These are phyloP conservation scores for Ceratocystiopsis minuta DNA, from an alignment of 2,329 filamentous ascomycete genomes.

Conservation along the genomic window DNA sequence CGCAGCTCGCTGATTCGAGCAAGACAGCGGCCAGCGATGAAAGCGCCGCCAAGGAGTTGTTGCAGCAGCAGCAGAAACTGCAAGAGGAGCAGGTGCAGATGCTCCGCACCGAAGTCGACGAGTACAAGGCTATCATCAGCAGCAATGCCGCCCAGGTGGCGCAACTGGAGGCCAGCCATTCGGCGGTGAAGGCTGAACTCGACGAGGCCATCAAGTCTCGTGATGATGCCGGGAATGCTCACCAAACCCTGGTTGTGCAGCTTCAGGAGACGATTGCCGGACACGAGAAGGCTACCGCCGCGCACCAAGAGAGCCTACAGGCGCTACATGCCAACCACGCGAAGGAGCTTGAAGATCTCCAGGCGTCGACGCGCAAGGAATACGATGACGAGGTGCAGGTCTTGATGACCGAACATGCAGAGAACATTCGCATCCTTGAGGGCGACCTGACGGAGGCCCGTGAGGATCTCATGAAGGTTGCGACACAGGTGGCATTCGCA, in stretches of 20 bases:
- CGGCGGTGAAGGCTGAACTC: slow-evolving; percentile 46
- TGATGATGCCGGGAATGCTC: slow-evolving; percentile 27
- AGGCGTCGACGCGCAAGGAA: slow-evolving; percentile 30
- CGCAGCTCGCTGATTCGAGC: slow-evolving; percentile 24
- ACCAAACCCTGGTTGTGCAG: slow-evolving; percentile 29
- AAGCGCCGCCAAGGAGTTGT: slow-evolving; percentile 18
- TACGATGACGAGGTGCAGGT: slow-evolving; percentile 39
- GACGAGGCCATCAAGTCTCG: slow-evolving; percentile 39
- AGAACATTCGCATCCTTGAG: slow-evolving; percentile 37
- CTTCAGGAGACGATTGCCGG: slow-evolving; percentile 41
- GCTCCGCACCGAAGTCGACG: slow-evolving; percentile 58
- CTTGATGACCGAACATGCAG: slow-evolving; percentile 42
- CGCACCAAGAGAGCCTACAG: slow-evolving; percentile 32
- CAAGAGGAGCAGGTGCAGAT: slow-evolving; percentile 41
- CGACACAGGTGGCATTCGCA: slow-evolving; percentile 42
- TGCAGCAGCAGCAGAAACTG: too few species aligned
- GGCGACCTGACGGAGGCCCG: slow-evolving; percentile 46
- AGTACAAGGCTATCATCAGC: slow-evolving; percentile 59
- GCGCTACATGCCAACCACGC: slow-evolving; percentile 31
- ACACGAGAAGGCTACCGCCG: slow-evolving; percentile 39
- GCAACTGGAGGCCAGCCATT: slow-evolving; percentile 56
- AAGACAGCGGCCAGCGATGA: slow-evolving; percentile 12
- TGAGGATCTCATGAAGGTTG: slow-evolving; percentile 46
- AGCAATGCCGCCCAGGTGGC: slow-evolving; percentile 51
- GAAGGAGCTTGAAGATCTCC: slow-evolving; percentile 30